Evolutionary conservation across 164 flowering plant genomes (phyloP).

Genomic region (Dillenia turbinata): DNA sequence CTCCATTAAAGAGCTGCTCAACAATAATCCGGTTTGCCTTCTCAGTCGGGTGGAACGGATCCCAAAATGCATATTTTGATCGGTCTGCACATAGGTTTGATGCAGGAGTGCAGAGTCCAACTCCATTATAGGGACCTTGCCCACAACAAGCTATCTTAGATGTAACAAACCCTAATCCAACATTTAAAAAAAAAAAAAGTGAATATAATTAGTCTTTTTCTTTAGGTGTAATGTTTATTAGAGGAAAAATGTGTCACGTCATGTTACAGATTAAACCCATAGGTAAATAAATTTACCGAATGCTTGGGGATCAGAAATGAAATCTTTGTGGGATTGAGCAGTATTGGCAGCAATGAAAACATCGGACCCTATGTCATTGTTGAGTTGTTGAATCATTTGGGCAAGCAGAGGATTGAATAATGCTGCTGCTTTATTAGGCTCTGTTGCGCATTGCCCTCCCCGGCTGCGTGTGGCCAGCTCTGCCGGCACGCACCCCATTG

Average conservation of each 20-base stretch:
- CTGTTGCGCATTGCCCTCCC: conserved; percentile 50
- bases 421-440: conserved; percentile 44
- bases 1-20: conserved; percentile 28
- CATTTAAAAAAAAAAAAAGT: not conserved
- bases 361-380: conserved; percentile 36
- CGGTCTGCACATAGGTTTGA: conserved; percentile 46
- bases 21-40: conserved; percentile 39
- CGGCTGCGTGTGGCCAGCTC: conserved; percentile 47
- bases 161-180: conserved; percentile 53
- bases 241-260: no score
- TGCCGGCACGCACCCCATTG: conserved; percentile 76
- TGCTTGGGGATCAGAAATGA: conserved; percentile 49
- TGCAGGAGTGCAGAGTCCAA: conserved; percentile 48
- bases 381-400: conserved; percentile 43
- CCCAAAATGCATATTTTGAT: conserved; percentile 46
- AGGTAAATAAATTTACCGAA: conserved; percentile 34
- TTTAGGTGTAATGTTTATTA: not conserved
- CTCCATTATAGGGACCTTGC: conserved; percentile 77
- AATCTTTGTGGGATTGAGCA: conserved; percentile 32
- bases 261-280: not conserved
- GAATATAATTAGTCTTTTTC: not conserved
- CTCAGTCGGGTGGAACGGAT: conserved; percentile 52
- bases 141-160: conserved; percentile 80
- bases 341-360: conserved; percentile 53
- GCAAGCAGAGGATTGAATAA: conserved; percentile 58